Evolutionary conservation across 768 basidiomycete genomes (phyloP), one percentile per base, ranked within the genome.

Genomic region (Rhizopogon vesiculosus): DNA sequence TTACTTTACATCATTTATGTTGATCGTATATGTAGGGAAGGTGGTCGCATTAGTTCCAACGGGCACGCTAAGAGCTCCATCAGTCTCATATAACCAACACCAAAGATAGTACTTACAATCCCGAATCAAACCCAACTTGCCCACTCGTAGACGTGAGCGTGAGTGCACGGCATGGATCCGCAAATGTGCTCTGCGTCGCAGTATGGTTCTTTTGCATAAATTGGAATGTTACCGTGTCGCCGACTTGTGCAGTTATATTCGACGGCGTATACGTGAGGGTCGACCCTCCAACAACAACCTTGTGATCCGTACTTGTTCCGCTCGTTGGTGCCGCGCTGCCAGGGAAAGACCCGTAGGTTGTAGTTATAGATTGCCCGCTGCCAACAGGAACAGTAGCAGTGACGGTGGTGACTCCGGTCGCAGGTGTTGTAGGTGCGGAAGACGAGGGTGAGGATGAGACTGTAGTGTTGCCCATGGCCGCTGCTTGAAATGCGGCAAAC

Each of bases 401-500:
- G 2, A 72, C 69, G 42, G 74, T 70, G 53, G 68, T 65, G 16
- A 69, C 63, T 13, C 62, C 54, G 1, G 72, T 69, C 31, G 74
- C 46, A 12, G 69, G 45, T 5, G 62, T 46, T 4, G 72, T 9
- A 8, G 68, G 29, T 2, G 70, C 43, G 3, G 66, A 52, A 16
- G 63, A 49, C 25, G 59, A 33, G 28, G 66, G 45, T 0, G 66
- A 29, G 22, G 64, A 48, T 31, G 63, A 53, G 2, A 58, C 42
- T 16, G 69, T 59, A 5, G 49, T 31, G 35, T 55, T 62, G 13
- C 67, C 78, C 45, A 71, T 75, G 10, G 83, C 84, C 18, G 77
- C 76, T 18, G 78, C 73, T 63, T 81, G 73, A 77, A 86, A 86
- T 3, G 77, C 76, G 5, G 72, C 65, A 56, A 85, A 78, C 22